Evolutionary conservation across 31 red algal species (phyloP).

Genomic region (Odonthalia washingtoniensis): DNA sequence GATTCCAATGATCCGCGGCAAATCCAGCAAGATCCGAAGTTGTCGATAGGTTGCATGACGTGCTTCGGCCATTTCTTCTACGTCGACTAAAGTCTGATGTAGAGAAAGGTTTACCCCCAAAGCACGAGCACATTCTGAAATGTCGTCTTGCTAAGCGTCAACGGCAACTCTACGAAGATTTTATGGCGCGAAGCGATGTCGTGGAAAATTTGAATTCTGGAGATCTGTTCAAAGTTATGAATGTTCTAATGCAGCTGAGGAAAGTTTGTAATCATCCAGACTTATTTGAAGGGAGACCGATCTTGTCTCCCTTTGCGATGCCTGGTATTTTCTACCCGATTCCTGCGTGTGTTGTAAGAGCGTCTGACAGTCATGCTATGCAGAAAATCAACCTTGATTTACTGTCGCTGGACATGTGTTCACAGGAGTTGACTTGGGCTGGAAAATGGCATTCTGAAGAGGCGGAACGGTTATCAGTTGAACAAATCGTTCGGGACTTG

Average conservation of each 20-base stretch:
- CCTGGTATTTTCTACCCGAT: slow-evolving; percentile 66
- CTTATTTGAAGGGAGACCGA: slow-evolving; percentile 92
- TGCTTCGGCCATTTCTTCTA: slow-evolving; percentile 95
- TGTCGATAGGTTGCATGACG: slow-evolving; percentile 79
- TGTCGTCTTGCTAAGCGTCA: slow-evolving; percentile 88
- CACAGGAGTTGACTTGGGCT: slow-evolving; percentile 27
- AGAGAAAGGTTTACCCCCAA: slow-evolving; percentile 88
- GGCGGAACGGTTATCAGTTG: slow-evolving; percentile 46
- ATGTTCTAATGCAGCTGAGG: slow-evolving; percentile 97
- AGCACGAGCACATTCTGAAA: slow-evolving; percentile 84
- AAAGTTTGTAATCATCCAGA: slow-evolving; percentile 99
- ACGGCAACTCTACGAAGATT: slow-evolving; percentile 96
- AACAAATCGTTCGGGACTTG: slow-evolving; percentile 21
- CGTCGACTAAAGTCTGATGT: slow-evolving; percentile 94
- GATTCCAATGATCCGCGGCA: no score
- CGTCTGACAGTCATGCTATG: slow-evolving; percentile 8
- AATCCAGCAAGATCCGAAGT: slow-evolving; percentile 60
- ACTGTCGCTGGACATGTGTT: slow-evolving; percentile 54
- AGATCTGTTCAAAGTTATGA: slow-evolving; percentile 93
- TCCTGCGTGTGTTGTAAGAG: slow-evolving; percentile 39
- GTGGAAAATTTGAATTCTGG: slow-evolving; percentile 73
- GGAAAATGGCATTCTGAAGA: slow-evolving; percentile 56
- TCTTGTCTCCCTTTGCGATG: slow-evolving; percentile 73
- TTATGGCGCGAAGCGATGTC: slow-evolving; percentile 80
- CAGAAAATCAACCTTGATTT: slow-evolving; percentile 43